Evolutionary conservation across 495 filamentous ascomycete species (phyloP).

Genomic region (Trichoderma gamsii): DNA sequence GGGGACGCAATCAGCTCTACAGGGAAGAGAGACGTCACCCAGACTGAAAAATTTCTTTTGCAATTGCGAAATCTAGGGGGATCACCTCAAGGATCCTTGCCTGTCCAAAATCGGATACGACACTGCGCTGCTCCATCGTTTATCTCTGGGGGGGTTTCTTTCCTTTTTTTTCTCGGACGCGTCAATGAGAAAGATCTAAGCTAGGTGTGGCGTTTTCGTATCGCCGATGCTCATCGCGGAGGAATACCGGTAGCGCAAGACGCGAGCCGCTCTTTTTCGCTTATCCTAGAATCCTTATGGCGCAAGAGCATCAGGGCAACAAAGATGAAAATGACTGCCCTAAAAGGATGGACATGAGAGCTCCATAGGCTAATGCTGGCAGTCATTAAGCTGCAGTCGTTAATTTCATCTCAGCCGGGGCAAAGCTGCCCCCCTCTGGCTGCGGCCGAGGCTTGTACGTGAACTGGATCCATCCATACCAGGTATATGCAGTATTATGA

Average conservation of each 20-base stretch:
- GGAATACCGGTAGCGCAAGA: not conserved
- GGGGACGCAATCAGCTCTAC: not conserved
- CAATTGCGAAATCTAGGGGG: not conserved
- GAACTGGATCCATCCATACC: not conserved
- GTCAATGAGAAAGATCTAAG: not conserved
- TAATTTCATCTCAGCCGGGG: not conserved
- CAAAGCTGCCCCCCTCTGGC: not conserved
- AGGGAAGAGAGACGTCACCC: conserved; percentile 9
- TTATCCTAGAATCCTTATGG: not conserved
- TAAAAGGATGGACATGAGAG: not conserved
- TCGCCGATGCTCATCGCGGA: not conserved
- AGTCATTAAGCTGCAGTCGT: not conserved
- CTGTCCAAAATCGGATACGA: not conserved
- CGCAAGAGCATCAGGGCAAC: not conserved
- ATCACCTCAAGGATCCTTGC: not conserved
- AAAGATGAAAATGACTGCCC: not conserved
- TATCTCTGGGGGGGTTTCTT: not conserved
- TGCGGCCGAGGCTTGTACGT: not conserved
- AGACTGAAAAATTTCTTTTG: not conserved
- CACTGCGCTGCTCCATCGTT: not conserved
- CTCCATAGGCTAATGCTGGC: not conserved
- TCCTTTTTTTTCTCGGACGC: not conserved
- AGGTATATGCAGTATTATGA: not conserved
- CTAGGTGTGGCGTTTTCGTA: not conserved
- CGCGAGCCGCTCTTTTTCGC: conserved; percentile 11